These are phyloP conservation scores for Solanum verrucosum DNA, from an alignment of 257 asterid species.

Conservation along the genomic window DNA sequence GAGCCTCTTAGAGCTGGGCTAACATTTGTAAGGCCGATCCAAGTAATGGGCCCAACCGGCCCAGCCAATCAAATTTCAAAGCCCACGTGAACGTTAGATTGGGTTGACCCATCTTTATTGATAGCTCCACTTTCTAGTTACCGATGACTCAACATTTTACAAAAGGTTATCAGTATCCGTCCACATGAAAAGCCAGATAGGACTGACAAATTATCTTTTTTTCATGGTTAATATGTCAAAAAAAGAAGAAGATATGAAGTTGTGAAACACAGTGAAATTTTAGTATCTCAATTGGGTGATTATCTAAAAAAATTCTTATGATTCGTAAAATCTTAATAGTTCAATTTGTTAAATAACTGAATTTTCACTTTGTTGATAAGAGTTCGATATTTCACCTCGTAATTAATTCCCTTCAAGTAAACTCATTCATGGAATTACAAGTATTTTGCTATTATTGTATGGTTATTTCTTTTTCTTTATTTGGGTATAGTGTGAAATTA, in stretches of 20 bases:
- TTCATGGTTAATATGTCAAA: background rate
- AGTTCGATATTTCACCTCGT: too few relatives aligned
- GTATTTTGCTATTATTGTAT: background rate
- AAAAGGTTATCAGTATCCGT: background rate
- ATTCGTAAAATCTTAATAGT: rapidly evolving
- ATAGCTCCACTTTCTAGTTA: background rate
- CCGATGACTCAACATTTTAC: background rate
- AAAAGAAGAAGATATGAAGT: background rate
- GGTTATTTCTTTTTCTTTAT: background rate
- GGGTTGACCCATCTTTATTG: background rate
- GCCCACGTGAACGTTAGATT: background rate
- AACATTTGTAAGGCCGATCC: background rate
- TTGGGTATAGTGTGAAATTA: background rate
- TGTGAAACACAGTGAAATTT: background rate
- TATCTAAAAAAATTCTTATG: too few relatives aligned
- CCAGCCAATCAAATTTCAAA: background rate
- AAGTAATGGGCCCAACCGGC: background rate
- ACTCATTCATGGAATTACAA: background rate
- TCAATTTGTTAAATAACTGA: rapidly evolving
- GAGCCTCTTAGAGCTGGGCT: background rate
- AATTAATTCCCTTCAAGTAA: too few relatives aligned
- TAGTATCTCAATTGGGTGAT: too few relatives aligned
- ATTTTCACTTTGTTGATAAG: too few relatives aligned
- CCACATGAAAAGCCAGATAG: background rate
- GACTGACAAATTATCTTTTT: background rate